Evolutionary conservation across 2,329 filamentous ascomycete species (phyloP).

Genomic region (Cladosporium sp.): DNA sequence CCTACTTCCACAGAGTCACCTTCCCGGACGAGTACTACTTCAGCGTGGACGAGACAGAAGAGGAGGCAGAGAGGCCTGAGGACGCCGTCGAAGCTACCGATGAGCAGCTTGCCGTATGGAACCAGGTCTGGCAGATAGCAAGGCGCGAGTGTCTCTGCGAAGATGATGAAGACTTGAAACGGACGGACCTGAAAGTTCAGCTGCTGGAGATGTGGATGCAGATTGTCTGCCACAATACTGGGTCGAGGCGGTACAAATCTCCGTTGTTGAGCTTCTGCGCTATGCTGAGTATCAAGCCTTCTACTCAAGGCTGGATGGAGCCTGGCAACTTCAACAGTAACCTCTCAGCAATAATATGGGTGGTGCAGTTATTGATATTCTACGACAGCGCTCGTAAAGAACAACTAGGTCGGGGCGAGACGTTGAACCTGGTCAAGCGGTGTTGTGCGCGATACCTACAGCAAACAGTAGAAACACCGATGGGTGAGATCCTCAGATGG

Average conservation of each 20-base stretch:
- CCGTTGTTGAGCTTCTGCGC: slow-evolving; percentile 15
- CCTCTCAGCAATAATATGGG: slow-evolving; percentile 13
- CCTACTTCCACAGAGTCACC: not conserved
- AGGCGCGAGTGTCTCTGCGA: no score
- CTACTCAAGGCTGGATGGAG: slow-evolving; percentile 12
- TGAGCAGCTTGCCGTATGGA: slow-evolving; percentile 2
- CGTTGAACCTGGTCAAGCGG: slow-evolving; percentile 5
- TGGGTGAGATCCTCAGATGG: slow-evolving; percentile 15
- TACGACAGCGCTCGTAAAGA: slow-evolving; percentile 12
- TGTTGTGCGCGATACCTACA: slow-evolving; percentile 5
- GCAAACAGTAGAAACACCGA: slow-evolving; percentile 14
- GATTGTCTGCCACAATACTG: slow-evolving; percentile 8
- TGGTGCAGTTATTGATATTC: slow-evolving; percentile 13
- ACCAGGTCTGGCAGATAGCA: not conserved
- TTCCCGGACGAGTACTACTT: not conserved
- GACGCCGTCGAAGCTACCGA: not conserved
- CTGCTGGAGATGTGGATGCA: slow-evolving; percentile 12
- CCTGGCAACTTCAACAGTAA: slow-evolving; percentile 16
- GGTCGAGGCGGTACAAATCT: slow-evolving; percentile 8
- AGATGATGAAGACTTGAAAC: no score
- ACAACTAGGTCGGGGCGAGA: slow-evolving; percentile 4
- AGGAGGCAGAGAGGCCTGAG: not conserved
- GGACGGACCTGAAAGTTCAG: not conserved
- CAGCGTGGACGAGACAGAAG: not conserved
- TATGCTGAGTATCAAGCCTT: slow-evolving; percentile 16